Conservation (phyloP, 495 filamentous ascomycete species). For the Aspergillus mulundensis region DNA sequence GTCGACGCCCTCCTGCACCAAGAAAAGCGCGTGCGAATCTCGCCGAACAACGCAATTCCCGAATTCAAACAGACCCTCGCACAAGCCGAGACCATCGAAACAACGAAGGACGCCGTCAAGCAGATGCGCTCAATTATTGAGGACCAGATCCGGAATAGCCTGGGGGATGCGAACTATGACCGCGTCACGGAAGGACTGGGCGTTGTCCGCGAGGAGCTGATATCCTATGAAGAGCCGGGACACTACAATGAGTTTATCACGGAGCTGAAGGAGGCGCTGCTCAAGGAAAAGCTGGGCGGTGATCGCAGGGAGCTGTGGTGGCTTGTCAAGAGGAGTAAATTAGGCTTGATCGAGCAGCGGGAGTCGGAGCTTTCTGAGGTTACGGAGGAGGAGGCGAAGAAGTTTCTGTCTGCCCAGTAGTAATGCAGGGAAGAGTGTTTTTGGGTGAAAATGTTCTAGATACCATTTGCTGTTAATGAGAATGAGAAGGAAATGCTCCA, state of each 20-base stretch:
- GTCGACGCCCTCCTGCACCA: conserved; percentile 68
- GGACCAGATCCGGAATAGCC: conserved; percentile 62
- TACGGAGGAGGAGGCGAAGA: conserved; percentile 62
- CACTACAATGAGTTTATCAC: conserved; percentile 74
- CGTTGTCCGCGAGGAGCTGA: conserved; percentile 73
- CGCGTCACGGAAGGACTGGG: conserved; percentile 71
- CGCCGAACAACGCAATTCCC: conserved; percentile 76
- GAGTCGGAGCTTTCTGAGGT: conserved; percentile 59
- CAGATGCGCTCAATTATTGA: conserved; percentile 73
- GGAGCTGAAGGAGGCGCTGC: conserved; percentile 66
- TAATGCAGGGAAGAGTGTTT: not conserved
- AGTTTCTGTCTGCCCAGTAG: conserved; percentile 33
- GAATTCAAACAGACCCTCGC: conserved; percentile 83
- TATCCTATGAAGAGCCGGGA: conserved; percentile 68
- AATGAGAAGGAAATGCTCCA: not conserved
- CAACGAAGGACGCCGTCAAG: conserved; percentile 62
- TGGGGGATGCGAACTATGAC: conserved; percentile 71
- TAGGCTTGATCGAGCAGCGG: conserved; percentile 70
- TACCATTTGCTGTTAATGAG: conserved; percentile 6
- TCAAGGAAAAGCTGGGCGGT: conserved; percentile 70
- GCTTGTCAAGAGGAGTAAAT: conserved; percentile 56
- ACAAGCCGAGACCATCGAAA: conserved; percentile 54
- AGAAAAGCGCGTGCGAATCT: conserved; percentile 63
- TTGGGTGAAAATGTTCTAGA: not conserved
- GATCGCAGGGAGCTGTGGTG: conserved; percentile 83